These are phyloP conservation scores for Sarocladium strictum DNA, from an alignment of 2,329 filamentous ascomycete species.

Conservation along the genomic window DNA sequence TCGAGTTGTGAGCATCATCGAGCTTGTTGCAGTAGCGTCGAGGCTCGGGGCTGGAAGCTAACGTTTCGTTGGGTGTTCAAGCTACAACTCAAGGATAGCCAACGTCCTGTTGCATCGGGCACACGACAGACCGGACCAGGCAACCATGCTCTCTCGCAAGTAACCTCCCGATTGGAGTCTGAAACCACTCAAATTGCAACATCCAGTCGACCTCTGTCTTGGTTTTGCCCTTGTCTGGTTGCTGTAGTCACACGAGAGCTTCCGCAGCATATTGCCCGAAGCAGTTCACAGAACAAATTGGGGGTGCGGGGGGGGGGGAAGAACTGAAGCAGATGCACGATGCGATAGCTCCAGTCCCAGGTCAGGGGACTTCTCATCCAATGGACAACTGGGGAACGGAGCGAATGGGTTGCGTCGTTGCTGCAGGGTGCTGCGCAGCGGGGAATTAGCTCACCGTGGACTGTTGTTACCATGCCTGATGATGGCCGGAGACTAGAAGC, in stretches of 20 bases:
- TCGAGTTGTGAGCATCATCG: too few relatives aligned
- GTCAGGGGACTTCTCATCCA: too few relatives aligned
- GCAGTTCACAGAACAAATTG: background rate
- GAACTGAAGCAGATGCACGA: background rate
- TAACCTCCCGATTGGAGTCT: background rate
- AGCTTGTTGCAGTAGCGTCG: too few relatives aligned
- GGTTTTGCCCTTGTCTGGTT: constrained; percentile 1
- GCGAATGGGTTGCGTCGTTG: background rate
- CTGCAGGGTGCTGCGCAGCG: background rate
- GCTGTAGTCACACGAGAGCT: background rate
- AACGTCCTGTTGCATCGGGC: background rate
- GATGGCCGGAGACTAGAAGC: background rate
- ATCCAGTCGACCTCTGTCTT: background rate
- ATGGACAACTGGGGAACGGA: background rate
- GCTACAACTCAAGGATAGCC: too few relatives aligned
- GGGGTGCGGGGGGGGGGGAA: too few relatives aligned
- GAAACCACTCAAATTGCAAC: background rate
- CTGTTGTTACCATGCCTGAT: constrained; percentile 3
- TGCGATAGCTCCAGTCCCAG: background rate
- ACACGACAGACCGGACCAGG: background rate
- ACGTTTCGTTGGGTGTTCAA: background rate
- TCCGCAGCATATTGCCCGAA: background rate
- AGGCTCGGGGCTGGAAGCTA: background rate
- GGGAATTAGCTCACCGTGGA: background rate
- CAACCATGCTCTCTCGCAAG: background rate